A percentile compares a stretch with the other conserved stretches of the same genome.
These are phyloP conservation scores for Aschersonia sp. DNA, from an alignment of 2,329 filamentous ascomycete genomes.

Conservation along the genomic window DNA sequence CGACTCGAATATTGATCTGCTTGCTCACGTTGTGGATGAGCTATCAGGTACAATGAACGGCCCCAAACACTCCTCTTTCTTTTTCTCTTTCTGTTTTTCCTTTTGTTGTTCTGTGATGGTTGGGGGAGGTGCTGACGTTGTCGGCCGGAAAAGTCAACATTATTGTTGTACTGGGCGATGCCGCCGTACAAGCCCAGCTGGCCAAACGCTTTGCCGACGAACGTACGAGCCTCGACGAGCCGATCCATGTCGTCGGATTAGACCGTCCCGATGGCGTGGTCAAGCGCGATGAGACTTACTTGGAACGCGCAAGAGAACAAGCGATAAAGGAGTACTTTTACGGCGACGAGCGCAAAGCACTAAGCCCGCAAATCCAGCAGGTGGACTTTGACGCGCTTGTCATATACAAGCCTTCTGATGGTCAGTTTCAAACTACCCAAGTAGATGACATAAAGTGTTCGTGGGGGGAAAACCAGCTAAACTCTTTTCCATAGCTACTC, in stretches of 20 bases:
- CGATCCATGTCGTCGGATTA: conserved; percentile 61
- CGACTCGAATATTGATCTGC: conserved; percentile 56
- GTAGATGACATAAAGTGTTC: no score
- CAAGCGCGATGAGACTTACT: conserved; percentile 57
- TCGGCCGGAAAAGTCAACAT: conserved; percentile 46
- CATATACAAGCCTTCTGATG: conserved; percentile 54
- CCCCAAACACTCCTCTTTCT: not conserved
- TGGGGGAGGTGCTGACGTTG: not conserved
- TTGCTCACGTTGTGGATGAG: conserved; percentile 58
- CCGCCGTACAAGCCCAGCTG: conserved; percentile 62
- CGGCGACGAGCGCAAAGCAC: conserved; percentile 57
- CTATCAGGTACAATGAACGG: conserved; percentile 26
- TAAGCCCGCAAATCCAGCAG: conserved; percentile 79
- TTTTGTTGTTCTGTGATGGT: not conserved
- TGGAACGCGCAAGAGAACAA: conserved; percentile 59
- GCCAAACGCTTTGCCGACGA: conserved; percentile 48
- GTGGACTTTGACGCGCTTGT: conserved; percentile 62
- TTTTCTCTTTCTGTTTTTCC: not conserved
- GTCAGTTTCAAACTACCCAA: no score
- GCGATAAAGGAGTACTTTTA: conserved; percentile 92
- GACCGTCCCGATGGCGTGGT: conserved; percentile 79
- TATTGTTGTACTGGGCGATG: conserved; percentile 69
- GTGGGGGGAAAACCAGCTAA: no score
- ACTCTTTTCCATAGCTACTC: conserved; percentile 8
- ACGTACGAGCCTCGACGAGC: conserved; percentile 45